Conservation (phyloP, 148 eudicot genomes). For the Suaeda aralocaspica region DNA sequence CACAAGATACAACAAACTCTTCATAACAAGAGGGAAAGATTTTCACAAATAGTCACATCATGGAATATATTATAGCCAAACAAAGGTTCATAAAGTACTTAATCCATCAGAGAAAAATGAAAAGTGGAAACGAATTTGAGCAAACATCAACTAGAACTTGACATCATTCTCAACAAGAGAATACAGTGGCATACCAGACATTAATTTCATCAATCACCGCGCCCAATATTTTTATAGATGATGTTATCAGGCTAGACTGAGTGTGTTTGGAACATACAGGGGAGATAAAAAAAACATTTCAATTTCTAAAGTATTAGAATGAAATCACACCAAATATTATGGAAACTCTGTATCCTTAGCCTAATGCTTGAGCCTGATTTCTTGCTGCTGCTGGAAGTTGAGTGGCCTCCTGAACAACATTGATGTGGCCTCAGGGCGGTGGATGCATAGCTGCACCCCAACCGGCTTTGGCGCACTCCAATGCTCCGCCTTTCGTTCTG, state of each 20-base stretch:
- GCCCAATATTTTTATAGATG: constrained; percentile 5
- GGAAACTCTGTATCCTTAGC: constrained; percentile 39
- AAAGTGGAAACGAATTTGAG: background rate
- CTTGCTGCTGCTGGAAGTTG: constrained; percentile 80
- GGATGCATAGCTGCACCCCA: constrained; percentile 87
- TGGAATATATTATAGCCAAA: background rate
- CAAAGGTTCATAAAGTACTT: background rate
- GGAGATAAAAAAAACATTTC: background rate
- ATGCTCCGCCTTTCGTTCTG: constrained; percentile 89
- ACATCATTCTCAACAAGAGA: constrained; percentile 8
- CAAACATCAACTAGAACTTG: too few relatives aligned
- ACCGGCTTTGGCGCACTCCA: too few relatives aligned
- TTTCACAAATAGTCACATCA: background rate
- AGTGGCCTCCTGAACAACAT: constrained; percentile 91
- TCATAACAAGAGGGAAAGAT: background rate
- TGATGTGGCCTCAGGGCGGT: constrained; percentile 93
- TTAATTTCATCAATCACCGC: background rate
- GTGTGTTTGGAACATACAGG: constrained; percentile 11
- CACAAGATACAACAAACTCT: background rate
- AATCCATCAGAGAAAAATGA: background rate
- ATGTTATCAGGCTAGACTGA: constrained; percentile 9
- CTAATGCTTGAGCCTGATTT: constrained; percentile 44
- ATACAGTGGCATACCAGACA: background rate
- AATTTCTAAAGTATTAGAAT: constrained; percentile 34
- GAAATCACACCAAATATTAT: background rate